These are phyloP conservation scores for Arthrobotrys sphaeroides DNA, from an alignment of 2,329 filamentous ascomycete genomes.

Conservation along the genomic window DNA sequence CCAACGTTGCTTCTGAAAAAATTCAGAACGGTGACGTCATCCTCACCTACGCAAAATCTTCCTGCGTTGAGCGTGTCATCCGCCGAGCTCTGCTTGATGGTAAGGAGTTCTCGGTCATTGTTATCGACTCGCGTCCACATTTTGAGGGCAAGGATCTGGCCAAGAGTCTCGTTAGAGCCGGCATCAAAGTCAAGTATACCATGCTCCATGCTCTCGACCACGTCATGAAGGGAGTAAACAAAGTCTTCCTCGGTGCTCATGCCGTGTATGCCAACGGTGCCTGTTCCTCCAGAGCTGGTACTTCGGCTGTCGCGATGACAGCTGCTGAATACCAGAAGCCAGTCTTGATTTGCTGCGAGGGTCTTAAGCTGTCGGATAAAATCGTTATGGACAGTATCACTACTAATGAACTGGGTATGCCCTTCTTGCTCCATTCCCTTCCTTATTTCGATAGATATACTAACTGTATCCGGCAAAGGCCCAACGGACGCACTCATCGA, in stretches of 20 bases:
- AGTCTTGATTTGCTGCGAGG: slow-evolving; percentile 90
- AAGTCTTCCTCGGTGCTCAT: slow-evolving; percentile 85
- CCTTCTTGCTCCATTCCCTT: background rate
- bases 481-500: slow-evolving; percentile 56
- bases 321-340: slow-evolving; percentile 79
- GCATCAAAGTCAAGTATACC: slow-evolving; percentile 81
- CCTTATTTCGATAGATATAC: slow-evolving; percentile 61
- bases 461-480: slow-evolving; percentile 69
- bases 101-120: slow-evolving; percentile 81
- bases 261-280: slow-evolving; percentile 95
- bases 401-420: slow-evolving; percentile 74
- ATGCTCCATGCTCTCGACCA: slow-evolving; percentile 80
- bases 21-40: slow-evolving; percentile 83
- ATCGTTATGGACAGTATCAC: slow-evolving; percentile 92
- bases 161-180: slow-evolving; percentile 73
- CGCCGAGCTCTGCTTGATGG: slow-evolving; percentile 75
- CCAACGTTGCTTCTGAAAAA: slow-evolving; percentile 76
- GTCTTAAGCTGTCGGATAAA: slow-evolving; percentile 90
- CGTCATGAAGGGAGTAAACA: slow-evolving; percentile 75
- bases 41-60: slow-evolving; percentile 85
- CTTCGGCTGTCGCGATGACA: slow-evolving; percentile 83
- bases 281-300: slow-evolving; percentile 87
- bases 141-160: slow-evolving; percentile 78
- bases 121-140: slow-evolving; percentile 79
- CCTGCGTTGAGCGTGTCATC: slow-evolving; percentile 83